These are phyloP conservation scores for Canavalia ensiformis DNA, from an alignment of 306 rosid genomes.

Conservation along the genomic window DNA sequence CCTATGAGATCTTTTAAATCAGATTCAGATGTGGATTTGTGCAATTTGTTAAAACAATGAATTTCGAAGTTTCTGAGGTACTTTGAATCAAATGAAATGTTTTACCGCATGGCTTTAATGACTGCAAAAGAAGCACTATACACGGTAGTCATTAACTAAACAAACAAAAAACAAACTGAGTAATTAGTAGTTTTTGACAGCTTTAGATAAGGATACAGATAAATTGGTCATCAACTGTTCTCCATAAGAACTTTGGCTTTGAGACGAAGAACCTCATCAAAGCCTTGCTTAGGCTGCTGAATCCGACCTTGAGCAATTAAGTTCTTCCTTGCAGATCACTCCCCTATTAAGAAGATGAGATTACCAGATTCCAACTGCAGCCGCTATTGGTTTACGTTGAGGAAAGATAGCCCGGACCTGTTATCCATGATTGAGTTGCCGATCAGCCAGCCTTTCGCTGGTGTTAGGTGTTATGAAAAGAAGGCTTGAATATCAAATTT, in stretches of 20 bases:
- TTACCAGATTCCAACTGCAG: constrained; percentile 44
- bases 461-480: constrained; percentile 27
- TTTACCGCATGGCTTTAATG: constrained; percentile 14
- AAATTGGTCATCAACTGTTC: constrained; percentile 70
- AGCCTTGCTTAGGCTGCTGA: constrained; percentile 77
- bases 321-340: constrained; percentile 59
- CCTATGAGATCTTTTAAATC: constrained; percentile 13
- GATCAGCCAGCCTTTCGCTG: constrained; percentile 59
- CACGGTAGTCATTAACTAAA: constrained; percentile 11
- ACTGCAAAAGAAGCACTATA: background rate
- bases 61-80: constrained; percentile 4
- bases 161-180: constrained; percentile 9
- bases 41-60: background rate
- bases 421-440: constrained; percentile 48
- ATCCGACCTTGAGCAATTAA: constrained; percentile 61
- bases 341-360: constrained; percentile 63
- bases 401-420: constrained; percentile 58
- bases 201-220: constrained; percentile 34
- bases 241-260: constrained; percentile 66
- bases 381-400: constrained; percentile 13
- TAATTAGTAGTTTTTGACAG: constrained; percentile 33
- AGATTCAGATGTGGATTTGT: background rate
- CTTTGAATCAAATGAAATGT: constrained; percentile 15
- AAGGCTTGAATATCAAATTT: constrained; percentile 29
- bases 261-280: constrained; percentile 60